These are phyloP conservation scores for Aspergillus baeticus DNA, from an alignment of 495 filamentous ascomycete genomes.

Conservation along the genomic window DNA sequence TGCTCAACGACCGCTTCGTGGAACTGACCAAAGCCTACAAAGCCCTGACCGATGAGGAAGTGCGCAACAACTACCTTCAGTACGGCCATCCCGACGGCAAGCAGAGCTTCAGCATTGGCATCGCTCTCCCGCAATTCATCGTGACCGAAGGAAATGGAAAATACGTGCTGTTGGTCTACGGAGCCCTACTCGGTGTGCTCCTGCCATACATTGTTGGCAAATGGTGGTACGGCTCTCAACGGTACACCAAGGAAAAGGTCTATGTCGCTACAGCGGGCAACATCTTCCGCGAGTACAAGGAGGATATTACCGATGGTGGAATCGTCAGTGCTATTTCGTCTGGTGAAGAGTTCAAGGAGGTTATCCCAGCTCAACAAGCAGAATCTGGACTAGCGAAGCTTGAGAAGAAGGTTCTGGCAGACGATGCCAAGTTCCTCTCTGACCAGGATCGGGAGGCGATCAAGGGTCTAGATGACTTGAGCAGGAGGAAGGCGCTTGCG, in stretches of 20 bases:
- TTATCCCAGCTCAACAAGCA: slow-evolving; percentile 68
- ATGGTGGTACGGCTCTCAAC: slow-evolving; percentile 98
- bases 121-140: slow-evolving; percentile 91
- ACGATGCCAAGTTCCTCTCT: slow-evolving; percentile 48
- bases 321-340: slow-evolving; percentile 77
- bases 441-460: slow-evolving; percentile 58
- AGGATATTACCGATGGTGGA: slow-evolving; percentile 74
- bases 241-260: slow-evolving; percentile 86
- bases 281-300: slow-evolving; percentile 88
- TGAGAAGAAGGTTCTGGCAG: slow-evolving; percentile 70
- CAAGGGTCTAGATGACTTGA: slow-evolving; percentile 72
- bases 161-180: slow-evolving; percentile 90
- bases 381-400: slow-evolving; percentile 76
- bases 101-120: slow-evolving; percentile 96
- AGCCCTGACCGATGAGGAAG: slow-evolving; percentile 91
- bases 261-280: slow-evolving; percentile 88
- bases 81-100: slow-evolving; percentile 97
- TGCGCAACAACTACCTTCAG: slow-evolving; percentile 93
- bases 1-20: slow-evolving; percentile 82
- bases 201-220: slow-evolving; percentile 91
- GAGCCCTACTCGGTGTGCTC: slow-evolving; percentile 78
- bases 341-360: slow-evolving; percentile 75
- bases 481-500: slow-evolving; percentile 79
- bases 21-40: slow-evolving; percentile 97
- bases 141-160: slow-evolving; percentile 91